Base-by-base conservation (phyloP, 1,284 basidiomycete genomes). In the Cryptococcus jaspeensis region DNA sequence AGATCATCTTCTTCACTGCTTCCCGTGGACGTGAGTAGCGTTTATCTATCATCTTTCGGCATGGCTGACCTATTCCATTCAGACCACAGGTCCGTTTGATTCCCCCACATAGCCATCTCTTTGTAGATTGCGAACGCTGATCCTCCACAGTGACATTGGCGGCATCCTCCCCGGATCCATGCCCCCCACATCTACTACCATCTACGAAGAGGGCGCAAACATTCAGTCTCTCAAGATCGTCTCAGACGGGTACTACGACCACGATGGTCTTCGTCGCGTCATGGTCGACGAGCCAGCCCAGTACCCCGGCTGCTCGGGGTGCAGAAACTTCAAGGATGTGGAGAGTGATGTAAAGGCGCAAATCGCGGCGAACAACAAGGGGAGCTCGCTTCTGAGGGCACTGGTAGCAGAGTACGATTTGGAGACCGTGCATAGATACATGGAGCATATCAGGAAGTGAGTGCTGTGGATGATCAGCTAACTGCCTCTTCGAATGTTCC, bases 361-460 rank as follows among this genome's bases (percentile, higher is more conserved):
- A 95, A 89, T 98, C 58, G 91, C 93, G 0, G 94, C 95, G 16
- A 97, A 96, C 73, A 86, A 95, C 76, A 97, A 96, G 79, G 94
- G 92, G 15, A 86, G 89, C 25, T 87, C 89, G 63, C 81, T 93
- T 8, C 84, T 93, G 35, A 60, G 64, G 4, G 53, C 71, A 84
- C 88, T 97, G 62, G 87, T 95, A 40, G 83, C 85, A 7, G 92
- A 98, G 66, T 96, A 95, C 71, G 85, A 88, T 2, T 81, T 97
- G 38, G 79, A 85, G 52, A 92, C 86, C 1, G 94, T 97, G 2
- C 92, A 97, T 71, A 84, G 87, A 66, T 95, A 96, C 79, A 95
- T 95, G 92, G 83, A 84, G 59, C 85, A 90, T 74, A 95, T 97
- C 70, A 64, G 44, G 28, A 52, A 62, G 60, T 61, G 49, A 50